A percentile compares a stretch with the other conserved stretches of the same genome.
Conservation (phyloP, 2,329 filamentous ascomycete species). For the Trichocomaceae sp. region DNA sequence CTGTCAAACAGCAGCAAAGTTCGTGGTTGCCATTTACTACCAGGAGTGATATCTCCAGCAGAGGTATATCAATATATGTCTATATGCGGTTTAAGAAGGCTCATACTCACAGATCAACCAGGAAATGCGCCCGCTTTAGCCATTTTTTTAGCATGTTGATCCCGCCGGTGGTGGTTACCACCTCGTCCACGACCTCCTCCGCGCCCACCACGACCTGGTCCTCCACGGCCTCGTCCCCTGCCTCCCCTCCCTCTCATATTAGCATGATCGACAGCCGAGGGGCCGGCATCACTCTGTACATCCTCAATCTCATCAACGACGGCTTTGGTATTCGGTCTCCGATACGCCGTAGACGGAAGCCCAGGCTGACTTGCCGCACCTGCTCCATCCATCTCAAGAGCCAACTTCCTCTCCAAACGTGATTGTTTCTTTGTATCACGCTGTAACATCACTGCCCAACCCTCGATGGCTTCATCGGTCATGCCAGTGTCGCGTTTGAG, state of each 20-base stretch:
- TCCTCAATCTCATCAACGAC: constrained; percentile 34
- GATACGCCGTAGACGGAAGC: constrained; percentile 61
- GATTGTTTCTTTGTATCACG: constrained; percentile 64
- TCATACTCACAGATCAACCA: constrained; percentile 11
- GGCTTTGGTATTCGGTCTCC: constrained; percentile 34
- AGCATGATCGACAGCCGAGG: constrained; percentile 13
- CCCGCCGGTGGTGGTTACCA: constrained; percentile 80
- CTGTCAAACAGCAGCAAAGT: too few relatives aligned
- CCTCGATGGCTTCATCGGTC: constrained; percentile 91
- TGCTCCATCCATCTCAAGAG: constrained; percentile 45
- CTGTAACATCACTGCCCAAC: constrained; percentile 81
- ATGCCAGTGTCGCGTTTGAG: constrained; percentile 73
- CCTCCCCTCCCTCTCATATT: constrained; percentile 36
- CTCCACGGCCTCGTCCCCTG: constrained; percentile 44
- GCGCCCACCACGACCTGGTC: constrained; percentile 29
- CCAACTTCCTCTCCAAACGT: constrained; percentile 64
- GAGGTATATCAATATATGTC: neutral
- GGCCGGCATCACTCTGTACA: constrained; percentile 20
- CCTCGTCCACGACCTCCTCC: constrained; percentile 50
- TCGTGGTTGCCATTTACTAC: too few relatives aligned
- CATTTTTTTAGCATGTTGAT: constrained; percentile 59
- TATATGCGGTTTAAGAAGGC: neutral
- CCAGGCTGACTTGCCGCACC: constrained; percentile 50
- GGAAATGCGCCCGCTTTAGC: constrained; percentile 47
- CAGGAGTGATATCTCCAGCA: too few relatives aligned